Percentiles rank a stretch among this genome's conserved stretches.
These are phyloP conservation scores for Fusarium sp. DNA, from an alignment of 2,329 filamentous ascomycete species.

Conservation along the genomic window DNA sequence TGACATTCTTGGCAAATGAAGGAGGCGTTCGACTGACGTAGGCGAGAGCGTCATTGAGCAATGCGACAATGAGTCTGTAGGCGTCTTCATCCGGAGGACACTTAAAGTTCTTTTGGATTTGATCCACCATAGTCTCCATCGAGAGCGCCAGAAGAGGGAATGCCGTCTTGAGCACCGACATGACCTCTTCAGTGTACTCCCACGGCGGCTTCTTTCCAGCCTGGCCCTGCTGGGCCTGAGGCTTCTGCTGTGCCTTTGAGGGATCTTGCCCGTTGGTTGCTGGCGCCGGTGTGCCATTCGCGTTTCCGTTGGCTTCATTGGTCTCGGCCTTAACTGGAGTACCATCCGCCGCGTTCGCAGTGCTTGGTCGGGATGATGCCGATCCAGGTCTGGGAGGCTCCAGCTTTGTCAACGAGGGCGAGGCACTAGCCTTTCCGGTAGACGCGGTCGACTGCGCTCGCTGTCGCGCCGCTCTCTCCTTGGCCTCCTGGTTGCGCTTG, in stretches of 20 bases:
- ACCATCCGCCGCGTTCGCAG: slow-evolving; percentile 61
- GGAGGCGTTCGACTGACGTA: slow-evolving; percentile 90
- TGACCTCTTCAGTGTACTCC: slow-evolving; percentile 97
- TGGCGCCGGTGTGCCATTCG: slow-evolving; percentile 42
- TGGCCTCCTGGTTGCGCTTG: slow-evolving; percentile 87
- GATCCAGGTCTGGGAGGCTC: slow-evolving; percentile 58
- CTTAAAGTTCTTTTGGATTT: slow-evolving; percentile 99
- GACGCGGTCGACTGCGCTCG: slow-evolving; percentile 60
- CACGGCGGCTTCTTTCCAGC: slow-evolving; percentile 83
- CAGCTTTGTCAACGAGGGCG: slow-evolving; percentile 65
- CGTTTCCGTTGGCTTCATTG: slow-evolving; percentile 49
- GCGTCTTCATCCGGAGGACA: slow-evolving; percentile 98
- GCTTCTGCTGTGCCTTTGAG: slow-evolving; percentile 40
- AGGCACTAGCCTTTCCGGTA: slow-evolving; percentile 59
- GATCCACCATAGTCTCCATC: slow-evolving; percentile 99
- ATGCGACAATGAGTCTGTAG: slow-evolving; percentile 94
- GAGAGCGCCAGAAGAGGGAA: slow-evolving; percentile 95
- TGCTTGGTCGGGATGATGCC: slow-evolving; percentile 61
- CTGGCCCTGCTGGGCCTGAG: slow-evolving; percentile 38
- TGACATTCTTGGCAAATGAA: slow-evolving; percentile 90
- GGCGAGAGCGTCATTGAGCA: slow-evolving; percentile 93
- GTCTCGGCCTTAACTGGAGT: slow-evolving; percentile 60
- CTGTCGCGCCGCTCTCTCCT: slow-evolving; percentile 70
- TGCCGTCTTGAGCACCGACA: slow-evolving; percentile 94
- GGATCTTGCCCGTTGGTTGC: slow-evolving; percentile 44